These are phyloP conservation scores for Trichoderma atrobrunneum DNA, from an alignment of 2,329 filamentous ascomycete genomes.

Conservation along the genomic window DNA sequence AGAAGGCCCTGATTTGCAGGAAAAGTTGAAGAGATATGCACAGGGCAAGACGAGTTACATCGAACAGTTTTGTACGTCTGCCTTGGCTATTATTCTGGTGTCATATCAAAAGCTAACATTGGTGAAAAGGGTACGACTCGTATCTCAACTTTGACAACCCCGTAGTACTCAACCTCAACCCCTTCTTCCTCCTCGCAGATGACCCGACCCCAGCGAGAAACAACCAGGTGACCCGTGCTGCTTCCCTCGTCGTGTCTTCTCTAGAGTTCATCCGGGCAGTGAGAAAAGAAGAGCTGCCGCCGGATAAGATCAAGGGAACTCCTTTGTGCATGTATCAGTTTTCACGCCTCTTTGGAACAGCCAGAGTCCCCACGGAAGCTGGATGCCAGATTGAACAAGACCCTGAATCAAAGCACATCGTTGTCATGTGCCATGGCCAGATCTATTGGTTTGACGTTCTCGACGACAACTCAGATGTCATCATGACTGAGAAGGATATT, in stretches of 20 bases:
- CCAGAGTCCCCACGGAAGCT: conserved; percentile 87
- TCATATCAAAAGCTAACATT: conserved; percentile 17
- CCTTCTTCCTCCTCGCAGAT: conserved; percentile 95
- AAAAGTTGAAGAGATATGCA: conserved; percentile 86
- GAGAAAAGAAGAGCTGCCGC: conserved; percentile 85
- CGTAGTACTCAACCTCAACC: conserved; percentile 94
- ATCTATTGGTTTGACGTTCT: conserved; percentile 99
- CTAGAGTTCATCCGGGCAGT: conserved; percentile 91
- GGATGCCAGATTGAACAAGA: conserved; percentile 97
- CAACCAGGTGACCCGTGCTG: conserved; percentile 92
- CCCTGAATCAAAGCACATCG: conserved; percentile 85
- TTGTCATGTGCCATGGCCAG: conserved; percentile 90
- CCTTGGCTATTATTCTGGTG: background rate
- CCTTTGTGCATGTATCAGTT: conserved; percentile 99
- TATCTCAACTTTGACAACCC: conserved; percentile 98
- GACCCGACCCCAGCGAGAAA: conserved; percentile 95
- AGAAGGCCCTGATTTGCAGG: conserved; percentile 82
- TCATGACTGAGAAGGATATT: conserved; percentile 96
- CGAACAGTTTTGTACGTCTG: conserved; percentile 87
- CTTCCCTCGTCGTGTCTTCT: conserved; percentile 85
- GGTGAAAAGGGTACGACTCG: conserved; percentile 82
- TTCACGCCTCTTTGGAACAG: conserved; percentile 90
- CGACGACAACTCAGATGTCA: conserved; percentile 88
- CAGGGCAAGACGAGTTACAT: conserved; percentile 92
- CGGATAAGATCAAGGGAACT: conserved; percentile 78